These are phyloP conservation scores for Forsythia suspensa DNA, from an alignment of 257 asterid genomes.

Conservation along the genomic window DNA sequence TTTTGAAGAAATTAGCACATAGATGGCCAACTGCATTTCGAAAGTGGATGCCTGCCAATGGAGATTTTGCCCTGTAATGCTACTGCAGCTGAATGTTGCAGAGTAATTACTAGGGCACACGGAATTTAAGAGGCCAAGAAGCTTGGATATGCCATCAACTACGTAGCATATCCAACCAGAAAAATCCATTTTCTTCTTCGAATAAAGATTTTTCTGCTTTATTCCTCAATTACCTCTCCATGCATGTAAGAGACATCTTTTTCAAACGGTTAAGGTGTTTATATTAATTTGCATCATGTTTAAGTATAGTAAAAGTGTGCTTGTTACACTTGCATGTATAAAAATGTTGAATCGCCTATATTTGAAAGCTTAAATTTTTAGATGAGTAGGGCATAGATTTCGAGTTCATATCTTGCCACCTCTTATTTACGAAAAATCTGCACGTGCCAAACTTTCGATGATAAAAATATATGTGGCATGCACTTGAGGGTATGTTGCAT, in stretches of 20 bases:
- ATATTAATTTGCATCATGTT: not conserved
- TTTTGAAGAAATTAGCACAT: not conserved
- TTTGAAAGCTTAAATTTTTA: no score
- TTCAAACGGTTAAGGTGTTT: not conserved
- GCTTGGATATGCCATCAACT: not conserved
- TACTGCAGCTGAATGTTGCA: not conserved
- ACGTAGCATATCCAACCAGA: not conserved
- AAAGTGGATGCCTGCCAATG: not conserved
- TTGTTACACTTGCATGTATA: no score
- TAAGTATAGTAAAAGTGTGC: not conserved
- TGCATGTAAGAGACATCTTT: not conserved
- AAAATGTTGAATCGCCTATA: not conserved
- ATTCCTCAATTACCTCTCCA: not conserved
- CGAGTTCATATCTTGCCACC: no score
- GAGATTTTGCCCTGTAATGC: not conserved
- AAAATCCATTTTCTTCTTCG: not conserved
- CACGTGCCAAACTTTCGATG: no score
- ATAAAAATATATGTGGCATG: no score
- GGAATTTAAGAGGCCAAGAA: not conserved
- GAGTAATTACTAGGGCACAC: not conserved
- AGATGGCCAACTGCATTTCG: not conserved
- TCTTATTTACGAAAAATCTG: no score
- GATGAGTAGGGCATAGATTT: no score
- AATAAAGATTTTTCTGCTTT: slow-evolving; percentile 4
- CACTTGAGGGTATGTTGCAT: no score